Base-by-base conservation (phyloP, 1,284 basidiomycete genomes). In the Papiliotrema laurentii region DNA sequence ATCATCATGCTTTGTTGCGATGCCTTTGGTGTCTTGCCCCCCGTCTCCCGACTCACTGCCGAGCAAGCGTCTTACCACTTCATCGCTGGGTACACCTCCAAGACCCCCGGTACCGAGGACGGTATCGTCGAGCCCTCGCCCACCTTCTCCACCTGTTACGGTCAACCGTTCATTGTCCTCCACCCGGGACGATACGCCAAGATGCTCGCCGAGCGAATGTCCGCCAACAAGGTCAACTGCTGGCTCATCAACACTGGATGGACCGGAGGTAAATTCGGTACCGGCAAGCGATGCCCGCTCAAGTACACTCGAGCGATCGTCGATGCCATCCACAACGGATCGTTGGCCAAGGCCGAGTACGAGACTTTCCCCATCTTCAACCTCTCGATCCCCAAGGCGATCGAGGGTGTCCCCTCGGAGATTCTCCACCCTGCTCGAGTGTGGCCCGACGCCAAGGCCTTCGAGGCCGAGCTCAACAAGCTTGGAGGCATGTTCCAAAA, bases 211-310 rank as follows among this genome's bases (percentile, higher is more conserved):
- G 86, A 91, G 69, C 85, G 89, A 68, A 98, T 98, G 94, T 77
- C 85, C 52, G 82, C 86, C 76, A 81, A 89, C 78, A 83, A 90
- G 56, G 92, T 92, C 68, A 78, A 94, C 76, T 97, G 93, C 80
- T 98, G 90, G 90, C 82, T 98, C 69, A 89, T 98, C 83, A 97
- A 98, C 85, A 97, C 94, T 19, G 94, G 94, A 66, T 98, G 94
- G 94, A 87, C 89, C 50, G 86, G 89, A 54, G 94, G 94, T 73
- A 92, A 91, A 76, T 98, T 85, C 73, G 94, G 94, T 50, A 75
- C 74, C 28, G 89, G 89, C 60, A 88, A 87, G 76, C 88, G 92
- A 58, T 97, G 92, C 82, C 86, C 92, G 26, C 84, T 97, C 77
- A 89, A 89, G 74, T 90, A 86, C 79, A 97, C 94, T 37, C 89